Base-by-base conservation (phyloP, 192 early-diverging fungal genomes). In the Podochytrium sp. region DNA sequence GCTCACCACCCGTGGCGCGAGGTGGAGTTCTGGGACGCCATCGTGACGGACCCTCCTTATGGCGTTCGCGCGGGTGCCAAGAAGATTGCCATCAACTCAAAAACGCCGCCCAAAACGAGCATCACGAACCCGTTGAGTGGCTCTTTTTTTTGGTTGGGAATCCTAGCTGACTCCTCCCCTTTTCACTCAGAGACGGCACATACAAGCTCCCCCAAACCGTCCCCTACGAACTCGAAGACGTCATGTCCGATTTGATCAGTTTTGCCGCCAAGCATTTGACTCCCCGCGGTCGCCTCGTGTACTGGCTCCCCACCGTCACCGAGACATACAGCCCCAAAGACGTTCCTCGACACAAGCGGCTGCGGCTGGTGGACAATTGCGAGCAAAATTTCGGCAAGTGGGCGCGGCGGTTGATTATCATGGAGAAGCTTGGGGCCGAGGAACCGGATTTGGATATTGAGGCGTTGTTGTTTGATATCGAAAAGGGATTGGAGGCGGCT, bases 51-150 rank as follows among this genome's bases (percentile, higher is more conserved):
- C 65, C 91, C 96, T 27, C 96, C 96, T 35, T 97, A 99, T 78
- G 96, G 97, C 71, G 97, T 99, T 14, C 91, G 97, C 50, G 96
- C 96, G 0, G 97, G 96, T 27, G 96, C 97, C 23, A 96, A 95
- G 78, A 94, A 90, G 35, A 84, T 98, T 29, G 94, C 95, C 18
- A 81, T 88, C 49, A 90, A 87, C 63, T 50, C 69, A 30, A 76
- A 76, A 39, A 16, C 51, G 18, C 69, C 74, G 56, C 55, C 67
- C 34, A 71, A 71, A 27, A 74, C 78, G 18, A 29, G 39, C 18
- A 25, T 71, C 29, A 27, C 72, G 3, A 85, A 85, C 77, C 61
- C 71, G 69, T 76, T 34, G 67, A 59, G n/a, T 62, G 4, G n/a
- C 25, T 63, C 18, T 35, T 38, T 16, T 38, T 63, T 29, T 3